Evolutionary conservation across 176 grass and related monocot species (phyloP).

Genomic region (Poa pratensis): DNA sequence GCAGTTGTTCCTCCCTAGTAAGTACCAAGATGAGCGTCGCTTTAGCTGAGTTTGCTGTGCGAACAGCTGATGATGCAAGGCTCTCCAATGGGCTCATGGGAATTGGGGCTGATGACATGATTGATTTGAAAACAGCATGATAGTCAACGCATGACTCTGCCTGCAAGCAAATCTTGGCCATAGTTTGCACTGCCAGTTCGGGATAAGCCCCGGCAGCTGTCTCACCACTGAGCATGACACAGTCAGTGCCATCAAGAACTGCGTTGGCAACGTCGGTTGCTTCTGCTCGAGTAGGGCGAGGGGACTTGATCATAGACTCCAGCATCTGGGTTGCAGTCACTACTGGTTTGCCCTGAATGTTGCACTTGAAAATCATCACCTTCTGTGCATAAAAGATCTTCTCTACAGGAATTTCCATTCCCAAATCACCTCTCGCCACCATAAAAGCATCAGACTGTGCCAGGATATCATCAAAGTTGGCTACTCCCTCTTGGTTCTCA

Average conservation of each 20-base stretch:
- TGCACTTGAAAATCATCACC: slow-evolving; percentile 94
- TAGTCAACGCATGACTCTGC: slow-evolving; percentile 73
- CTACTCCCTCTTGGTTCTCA: slow-evolving; percentile 89
- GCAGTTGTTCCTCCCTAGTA: slow-evolving; percentile 83
- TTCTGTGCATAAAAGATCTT: slow-evolving; percentile 90
- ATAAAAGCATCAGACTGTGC: slow-evolving; percentile 81
- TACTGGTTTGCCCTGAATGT: slow-evolving; percentile 79
- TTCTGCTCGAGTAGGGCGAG: slow-evolving; percentile 78
- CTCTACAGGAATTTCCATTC: slow-evolving; percentile 91
- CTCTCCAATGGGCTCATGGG: slow-evolving; percentile 83
- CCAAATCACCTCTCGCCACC: slow-evolving; percentile 89
- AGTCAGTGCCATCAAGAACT: slow-evolving; percentile 80
- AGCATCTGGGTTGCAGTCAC: slow-evolving; percentile 92
- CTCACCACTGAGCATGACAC: slow-evolving; percentile 90
- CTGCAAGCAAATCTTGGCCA: slow-evolving; percentile 79
- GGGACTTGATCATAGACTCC: slow-evolving; percentile 92
- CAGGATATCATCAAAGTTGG: slow-evolving; percentile 87
- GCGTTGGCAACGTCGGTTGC: slow-evolving; percentile 84
- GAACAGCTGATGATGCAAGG: slow-evolving; percentile 85
- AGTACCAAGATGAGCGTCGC: slow-evolving; percentile 70
- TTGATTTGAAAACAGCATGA: slow-evolving; percentile 64
- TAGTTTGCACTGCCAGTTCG: slow-evolving; percentile 78
- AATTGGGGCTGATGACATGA: slow-evolving; percentile 72
- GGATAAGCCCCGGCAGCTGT: slow-evolving; percentile 87
- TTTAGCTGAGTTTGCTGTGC: slow-evolving; percentile 73